phyloP scores from a whole-genome alignment of 2,329 filamentous ascomycete genomes.

The Aspergillus terreus region DNA sequence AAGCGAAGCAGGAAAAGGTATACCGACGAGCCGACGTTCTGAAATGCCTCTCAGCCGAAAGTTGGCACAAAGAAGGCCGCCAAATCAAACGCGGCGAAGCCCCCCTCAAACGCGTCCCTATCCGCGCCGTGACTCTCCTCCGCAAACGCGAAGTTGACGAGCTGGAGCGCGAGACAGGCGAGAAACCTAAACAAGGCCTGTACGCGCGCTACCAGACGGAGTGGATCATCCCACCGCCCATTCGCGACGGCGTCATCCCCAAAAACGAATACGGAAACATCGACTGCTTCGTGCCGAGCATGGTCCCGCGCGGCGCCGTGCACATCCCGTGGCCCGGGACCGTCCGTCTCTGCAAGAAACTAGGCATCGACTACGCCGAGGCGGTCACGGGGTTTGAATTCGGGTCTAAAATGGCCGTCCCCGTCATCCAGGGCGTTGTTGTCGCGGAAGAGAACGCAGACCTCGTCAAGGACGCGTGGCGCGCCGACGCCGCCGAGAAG shows the following conservation, averaged over 20 bases:
- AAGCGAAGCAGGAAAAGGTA: slow-evolving; percentile 72
- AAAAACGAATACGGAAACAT: slow-evolving; percentile 97
- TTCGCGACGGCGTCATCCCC: slow-evolving; percentile 78
- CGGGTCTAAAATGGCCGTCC: slow-evolving; percentile 88
- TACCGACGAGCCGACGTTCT: slow-evolving; percentile 76
- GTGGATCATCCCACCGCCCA: slow-evolving; percentile 89
- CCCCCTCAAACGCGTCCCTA: slow-evolving; percentile 82
- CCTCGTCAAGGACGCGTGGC: slow-evolving; percentile 71
- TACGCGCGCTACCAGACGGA: slow-evolving; percentile 84
- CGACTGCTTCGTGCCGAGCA: slow-evolving; percentile 87
- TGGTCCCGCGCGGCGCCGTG: slow-evolving; percentile 80
- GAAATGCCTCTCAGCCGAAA: slow-evolving; percentile 84
- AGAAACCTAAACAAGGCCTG: slow-evolving; percentile 81
- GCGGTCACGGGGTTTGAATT: slow-evolving; percentile 97
- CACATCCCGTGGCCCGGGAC: slow-evolving; percentile 79
- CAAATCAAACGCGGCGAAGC: slow-evolving; percentile 66
- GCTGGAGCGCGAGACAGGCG: slow-evolving; percentile 71
- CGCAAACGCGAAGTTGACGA: slow-evolving; percentile 87
- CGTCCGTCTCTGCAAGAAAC: slow-evolving; percentile 73
- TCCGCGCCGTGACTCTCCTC: slow-evolving; percentile 84
- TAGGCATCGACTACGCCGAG: slow-evolving; percentile 86
- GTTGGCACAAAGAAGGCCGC: slow-evolving; percentile 95
- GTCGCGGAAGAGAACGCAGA: slow-evolving; percentile 77
- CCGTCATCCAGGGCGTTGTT: slow-evolving; percentile 85
- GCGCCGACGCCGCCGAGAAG: slow-evolving; percentile 71